Conservation (phyloP, 2,329 filamentous ascomycete genomes). For the Sclerotinia nivalis region DNA sequence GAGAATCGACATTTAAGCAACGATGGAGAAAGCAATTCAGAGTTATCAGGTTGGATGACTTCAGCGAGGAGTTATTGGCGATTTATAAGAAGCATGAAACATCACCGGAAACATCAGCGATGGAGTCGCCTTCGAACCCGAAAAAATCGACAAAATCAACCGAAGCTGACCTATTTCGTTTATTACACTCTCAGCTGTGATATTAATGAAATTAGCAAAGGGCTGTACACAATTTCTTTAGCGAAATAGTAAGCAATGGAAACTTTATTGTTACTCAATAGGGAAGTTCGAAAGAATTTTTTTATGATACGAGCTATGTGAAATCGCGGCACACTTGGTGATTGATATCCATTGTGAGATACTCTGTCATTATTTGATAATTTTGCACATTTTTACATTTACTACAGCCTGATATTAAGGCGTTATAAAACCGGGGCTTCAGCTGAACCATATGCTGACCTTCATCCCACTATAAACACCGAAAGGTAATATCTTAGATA, state of each 20-base stretch:
- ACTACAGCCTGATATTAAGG: conserved; percentile 1
- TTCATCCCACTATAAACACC: neutral
- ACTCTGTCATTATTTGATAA: neutral
- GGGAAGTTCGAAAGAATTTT: neutral
- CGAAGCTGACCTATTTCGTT: neutral
- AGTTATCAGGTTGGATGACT: conserved; percentile 64
- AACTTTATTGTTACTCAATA: neutral
- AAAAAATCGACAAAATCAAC: neutral
- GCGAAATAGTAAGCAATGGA: neutral
- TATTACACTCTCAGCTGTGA: neutral
- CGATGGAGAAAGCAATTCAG: conserved; percentile 60
- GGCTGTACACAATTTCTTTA: neutral
- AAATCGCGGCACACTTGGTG: neutral
- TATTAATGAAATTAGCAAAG: neutral
- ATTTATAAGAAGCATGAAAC: conserved; percentile 27
- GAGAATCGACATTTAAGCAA: conserved; percentile 52
- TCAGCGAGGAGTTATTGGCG: conserved; percentile 62
- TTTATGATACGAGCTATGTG: neutral
- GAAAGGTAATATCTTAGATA: neutral
- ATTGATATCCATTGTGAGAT: neutral
- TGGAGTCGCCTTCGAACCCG: neutral
- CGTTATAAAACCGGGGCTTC: conserved; percentile 2
- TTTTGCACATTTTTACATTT: neutral
- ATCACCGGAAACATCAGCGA: neutral
- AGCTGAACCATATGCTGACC: conserved; percentile 15